Conservation (phyloP, 2,329 filamentous ascomycete species). For the Penicillium sp. region DNA sequence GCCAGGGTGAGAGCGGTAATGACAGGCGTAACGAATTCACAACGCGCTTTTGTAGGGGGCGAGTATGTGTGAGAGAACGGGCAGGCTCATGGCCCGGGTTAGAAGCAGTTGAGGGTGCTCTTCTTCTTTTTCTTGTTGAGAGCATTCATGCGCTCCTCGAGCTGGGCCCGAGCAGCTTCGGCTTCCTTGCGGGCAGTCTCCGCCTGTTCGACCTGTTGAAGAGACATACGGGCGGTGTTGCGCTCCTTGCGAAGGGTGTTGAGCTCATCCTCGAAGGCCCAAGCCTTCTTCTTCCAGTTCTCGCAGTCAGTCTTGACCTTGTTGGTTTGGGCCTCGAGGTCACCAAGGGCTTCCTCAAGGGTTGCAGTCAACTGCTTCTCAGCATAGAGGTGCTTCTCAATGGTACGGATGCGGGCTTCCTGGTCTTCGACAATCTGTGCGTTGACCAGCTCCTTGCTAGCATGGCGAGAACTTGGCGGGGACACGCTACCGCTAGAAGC, state of each 20-base stretch:
- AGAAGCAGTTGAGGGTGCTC: conserved; percentile 98
- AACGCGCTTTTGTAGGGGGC: conserved; percentile 18
- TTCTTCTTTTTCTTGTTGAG: conserved; percentile 89
- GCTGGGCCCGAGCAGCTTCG: conserved; percentile 81
- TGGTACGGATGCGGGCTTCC: conserved; percentile 89
- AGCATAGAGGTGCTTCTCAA: conserved; percentile 93
- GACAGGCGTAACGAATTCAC: conserved; percentile 14
- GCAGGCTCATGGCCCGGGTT: conserved; percentile 36
- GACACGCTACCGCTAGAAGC: conserved; percentile 57
- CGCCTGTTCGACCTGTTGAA: conserved; percentile 96
- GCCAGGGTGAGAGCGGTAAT: conserved; percentile 14
- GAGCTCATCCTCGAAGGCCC: conserved; percentile 68
- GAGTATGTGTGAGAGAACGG: conserved; percentile 6
- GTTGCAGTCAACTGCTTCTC: conserved; percentile 96
- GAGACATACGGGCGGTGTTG: conserved; percentile 61
- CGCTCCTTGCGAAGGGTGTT: conserved; percentile 59
- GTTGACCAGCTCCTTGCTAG: conserved; percentile 77
- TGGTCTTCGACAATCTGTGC: conserved; percentile 91
- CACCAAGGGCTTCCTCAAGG: conserved; percentile 90
- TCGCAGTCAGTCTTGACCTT: conserved; percentile 91
- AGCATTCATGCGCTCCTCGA: conserved; percentile 93
- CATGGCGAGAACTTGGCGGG: conserved; percentile 66
- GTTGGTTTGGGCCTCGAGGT: conserved; percentile 88
- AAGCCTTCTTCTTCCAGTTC: conserved; percentile 83
- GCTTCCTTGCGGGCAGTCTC: conserved; percentile 87